These are phyloP conservation scores for Termitomyces sp. DNA, from an alignment of 768 basidiomycete species.

Conservation along the genomic window DNA sequence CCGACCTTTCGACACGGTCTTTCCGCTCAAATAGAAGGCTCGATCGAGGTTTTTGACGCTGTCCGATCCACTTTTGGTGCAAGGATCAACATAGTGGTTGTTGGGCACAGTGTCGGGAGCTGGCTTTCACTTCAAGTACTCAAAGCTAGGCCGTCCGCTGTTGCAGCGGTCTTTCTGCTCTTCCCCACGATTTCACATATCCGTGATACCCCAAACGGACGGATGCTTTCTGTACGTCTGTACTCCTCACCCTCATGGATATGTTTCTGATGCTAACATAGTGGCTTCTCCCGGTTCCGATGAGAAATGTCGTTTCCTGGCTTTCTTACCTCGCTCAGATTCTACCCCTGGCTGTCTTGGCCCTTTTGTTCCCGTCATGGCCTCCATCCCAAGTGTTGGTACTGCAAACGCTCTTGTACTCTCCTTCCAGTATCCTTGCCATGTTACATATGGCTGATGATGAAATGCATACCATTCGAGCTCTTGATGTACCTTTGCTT, in stretches of 20 bases:
- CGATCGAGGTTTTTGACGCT: constrained; percentile 48
- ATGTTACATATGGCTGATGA: constrained; percentile 57
- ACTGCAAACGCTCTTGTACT: constrained; percentile 43
- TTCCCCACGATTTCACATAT: constrained; percentile 71
- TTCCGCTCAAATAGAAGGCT: constrained; percentile 45
- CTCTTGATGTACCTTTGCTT: constrained; percentile 43
- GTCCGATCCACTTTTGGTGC: constrained; percentile 25
- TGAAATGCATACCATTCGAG: constrained; percentile 59
- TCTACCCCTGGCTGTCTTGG: constrained; percentile 31
- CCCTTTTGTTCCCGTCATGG: constrained; percentile 43
- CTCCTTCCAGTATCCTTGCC: constrained; percentile 45
- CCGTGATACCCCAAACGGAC: constrained; percentile 58
- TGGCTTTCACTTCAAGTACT: constrained; percentile 63
- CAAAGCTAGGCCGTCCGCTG: constrained; percentile 33
- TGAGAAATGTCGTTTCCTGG: constrained; percentile 31
- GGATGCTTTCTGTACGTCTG: constrained; percentile 45
- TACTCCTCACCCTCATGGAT: background rate
- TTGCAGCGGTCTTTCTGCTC: constrained; percentile 49
- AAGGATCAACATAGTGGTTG: constrained; percentile 36
- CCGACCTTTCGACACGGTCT: constrained; percentile 28
- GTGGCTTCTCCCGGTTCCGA: constrained; percentile 46
- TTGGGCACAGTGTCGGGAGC: constrained; percentile 68
- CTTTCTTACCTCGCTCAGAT: constrained; percentile 40
- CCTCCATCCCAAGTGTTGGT: constrained; percentile 40
- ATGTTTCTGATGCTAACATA: constrained; percentile 14